These are phyloP conservation scores for Aspergillus sp. DNA, from an alignment of 2,329 filamentous ascomycete genomes.

Conservation along the genomic window DNA sequence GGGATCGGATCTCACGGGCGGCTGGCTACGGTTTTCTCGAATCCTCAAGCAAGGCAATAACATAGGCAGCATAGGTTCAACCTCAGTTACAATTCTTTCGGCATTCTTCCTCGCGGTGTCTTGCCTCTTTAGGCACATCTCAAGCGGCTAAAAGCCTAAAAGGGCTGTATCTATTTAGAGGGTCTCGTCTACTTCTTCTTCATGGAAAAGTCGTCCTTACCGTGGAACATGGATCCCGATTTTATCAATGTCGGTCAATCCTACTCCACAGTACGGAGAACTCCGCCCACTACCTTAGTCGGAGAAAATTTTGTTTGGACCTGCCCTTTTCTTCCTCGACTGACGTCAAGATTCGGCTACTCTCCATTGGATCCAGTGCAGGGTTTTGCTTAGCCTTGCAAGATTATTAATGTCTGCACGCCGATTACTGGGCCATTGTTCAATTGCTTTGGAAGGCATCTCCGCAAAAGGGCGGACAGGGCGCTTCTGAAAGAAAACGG, in stretches of 20 bases:
- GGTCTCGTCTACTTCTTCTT: not conserved
- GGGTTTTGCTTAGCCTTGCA: not conserved
- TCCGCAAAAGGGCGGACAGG: not conserved
- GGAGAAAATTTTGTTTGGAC: not conserved
- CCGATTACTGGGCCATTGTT: not conserved
- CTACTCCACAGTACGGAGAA: conserved; percentile 2
- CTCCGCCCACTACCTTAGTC: conserved; percentile 4
- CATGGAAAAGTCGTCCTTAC: not conserved
- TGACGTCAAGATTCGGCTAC: conserved; percentile 7
- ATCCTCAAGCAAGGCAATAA: not conserved
- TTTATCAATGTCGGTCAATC: not conserved
- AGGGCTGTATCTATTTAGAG: not conserved
- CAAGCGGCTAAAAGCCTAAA: not conserved
- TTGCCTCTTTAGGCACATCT: not conserved
- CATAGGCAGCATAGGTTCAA: not conserved
- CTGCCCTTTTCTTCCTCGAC: not conserved
- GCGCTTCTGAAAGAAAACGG: conserved; percentile 5
- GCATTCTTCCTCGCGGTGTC: not conserved
- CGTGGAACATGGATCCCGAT: not conserved
- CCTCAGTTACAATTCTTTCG: no score
- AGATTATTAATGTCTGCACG: not conserved
- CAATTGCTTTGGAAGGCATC: not conserved
- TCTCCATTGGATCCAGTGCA: not conserved
- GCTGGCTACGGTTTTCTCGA: not conserved
- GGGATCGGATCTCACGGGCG: not conserved